phyloP scores from a whole-genome alignment of 345 rosid genomes.

The Sisymbrium irio region DNA sequence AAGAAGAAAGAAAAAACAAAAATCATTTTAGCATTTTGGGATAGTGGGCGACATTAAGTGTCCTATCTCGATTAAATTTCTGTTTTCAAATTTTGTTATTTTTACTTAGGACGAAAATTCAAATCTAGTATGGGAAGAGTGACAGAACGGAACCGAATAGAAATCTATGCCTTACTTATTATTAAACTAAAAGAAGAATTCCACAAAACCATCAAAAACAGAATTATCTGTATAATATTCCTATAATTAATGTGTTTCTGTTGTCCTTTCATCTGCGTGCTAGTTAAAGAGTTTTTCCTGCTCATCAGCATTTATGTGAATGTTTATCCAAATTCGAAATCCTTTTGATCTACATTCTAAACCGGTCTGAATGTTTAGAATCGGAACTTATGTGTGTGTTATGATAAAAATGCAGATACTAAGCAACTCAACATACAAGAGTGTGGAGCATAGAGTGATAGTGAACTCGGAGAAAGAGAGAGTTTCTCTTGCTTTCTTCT shows the following conservation, averaged over 20 bases:
- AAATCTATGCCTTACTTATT: not conserved
- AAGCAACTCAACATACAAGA: conserved; percentile 82
- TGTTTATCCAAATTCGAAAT: not conserved
- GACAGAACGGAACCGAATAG: too few relatives aligned
- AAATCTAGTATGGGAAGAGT: too few relatives aligned
- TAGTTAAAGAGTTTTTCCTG: not conserved
- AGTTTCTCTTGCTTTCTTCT: conserved; percentile 83
- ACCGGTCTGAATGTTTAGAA: not conserved
- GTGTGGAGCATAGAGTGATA: conserved; percentile 89
- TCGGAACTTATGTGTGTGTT: not conserved
- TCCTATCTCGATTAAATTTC: too few relatives aligned
- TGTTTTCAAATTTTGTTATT: too few relatives aligned
- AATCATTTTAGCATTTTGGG: too few relatives aligned
- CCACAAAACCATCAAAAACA: not conserved
- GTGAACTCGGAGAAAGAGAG: conserved; percentile 69
- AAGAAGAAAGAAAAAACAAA: too few relatives aligned
- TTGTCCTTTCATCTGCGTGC: not conserved
- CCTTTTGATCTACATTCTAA: not conserved
- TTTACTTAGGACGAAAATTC: too few relatives aligned
- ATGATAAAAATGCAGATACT: conserved; percentile 51
- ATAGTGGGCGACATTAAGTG: too few relatives aligned
- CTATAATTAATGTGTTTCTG: not conserved
- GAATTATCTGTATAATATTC: not conserved
- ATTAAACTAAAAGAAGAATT: not conserved
- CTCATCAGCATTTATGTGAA: not conserved